Conservation (phyloP, 192 early-diverging fungal genomes). For the Martensiomyces pterosporus region DNA sequence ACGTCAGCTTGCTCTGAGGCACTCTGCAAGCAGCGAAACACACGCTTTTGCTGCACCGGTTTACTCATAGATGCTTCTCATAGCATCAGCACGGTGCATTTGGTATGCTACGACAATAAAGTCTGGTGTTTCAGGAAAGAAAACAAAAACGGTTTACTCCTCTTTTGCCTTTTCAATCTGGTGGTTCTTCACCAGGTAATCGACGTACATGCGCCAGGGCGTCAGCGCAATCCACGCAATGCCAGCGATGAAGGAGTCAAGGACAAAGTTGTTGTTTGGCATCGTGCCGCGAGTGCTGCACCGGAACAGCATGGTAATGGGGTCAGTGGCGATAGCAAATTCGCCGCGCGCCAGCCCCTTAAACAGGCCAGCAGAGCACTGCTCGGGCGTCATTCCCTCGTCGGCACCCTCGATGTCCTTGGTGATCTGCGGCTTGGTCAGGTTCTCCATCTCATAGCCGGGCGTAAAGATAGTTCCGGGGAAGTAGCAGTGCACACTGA, state of each 20-base stretch:
- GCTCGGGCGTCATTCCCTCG: conserved; percentile 55
- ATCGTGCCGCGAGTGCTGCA: conserved; percentile 32
- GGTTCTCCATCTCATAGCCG: conserved; percentile 68
- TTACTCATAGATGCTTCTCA: too few species aligned
- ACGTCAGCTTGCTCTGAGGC: conserved; percentile 3
- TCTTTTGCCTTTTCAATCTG: conserved; percentile 5
- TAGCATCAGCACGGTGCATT: too few species aligned
- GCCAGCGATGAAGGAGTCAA: conserved; percentile 24
- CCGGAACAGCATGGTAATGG: conserved; percentile 34
- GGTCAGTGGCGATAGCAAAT: conserved; percentile 40
- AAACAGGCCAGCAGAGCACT: conserved; percentile 49
- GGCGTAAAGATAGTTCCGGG: conserved; percentile 68
- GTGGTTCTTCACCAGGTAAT: conserved; percentile 18
- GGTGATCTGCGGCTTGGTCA: conserved; percentile 67
- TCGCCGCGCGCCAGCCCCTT: conserved; percentile 35
- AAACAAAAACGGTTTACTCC: neutral
- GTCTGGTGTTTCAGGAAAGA: neutral
- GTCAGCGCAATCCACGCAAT: conserved; percentile 34
- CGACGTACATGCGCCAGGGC: conserved; percentile 41
- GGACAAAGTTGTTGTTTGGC: conserved; percentile 47
- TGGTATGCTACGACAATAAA: too few species aligned
- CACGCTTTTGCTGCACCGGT: too few species aligned
- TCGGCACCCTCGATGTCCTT: conserved; percentile 67
- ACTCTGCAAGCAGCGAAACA: too few species aligned
- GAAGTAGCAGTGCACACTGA: conserved; percentile 66